phyloP scores from a whole-genome alignment of 108 stramenopile species.

The Aurantiochytrium sp. region DNA sequence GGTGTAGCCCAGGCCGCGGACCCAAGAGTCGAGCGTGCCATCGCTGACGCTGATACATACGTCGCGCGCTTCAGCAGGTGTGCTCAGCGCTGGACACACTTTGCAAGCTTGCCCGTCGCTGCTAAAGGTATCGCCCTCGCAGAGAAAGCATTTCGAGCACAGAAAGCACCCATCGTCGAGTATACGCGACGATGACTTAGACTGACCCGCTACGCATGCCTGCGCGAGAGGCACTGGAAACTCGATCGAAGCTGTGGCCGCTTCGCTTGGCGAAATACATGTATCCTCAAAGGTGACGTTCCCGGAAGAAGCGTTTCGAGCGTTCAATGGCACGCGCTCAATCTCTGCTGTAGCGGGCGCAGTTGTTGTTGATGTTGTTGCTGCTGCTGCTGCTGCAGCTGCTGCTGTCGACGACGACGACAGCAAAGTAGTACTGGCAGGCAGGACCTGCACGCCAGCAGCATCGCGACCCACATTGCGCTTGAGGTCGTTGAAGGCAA shows the following conservation, averaged over 20 bases:
- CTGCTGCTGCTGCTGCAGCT: no score
- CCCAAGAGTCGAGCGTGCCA: slow-evolving; percentile 21
- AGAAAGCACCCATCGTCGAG: slow-evolving; percentile 19
- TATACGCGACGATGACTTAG: slow-evolving; percentile 12
- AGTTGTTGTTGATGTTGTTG: no score
- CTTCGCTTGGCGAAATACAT: slow-evolving; percentile 36
- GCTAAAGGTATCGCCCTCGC: slow-evolving; percentile 34
- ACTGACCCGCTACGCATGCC: slow-evolving; percentile 28
- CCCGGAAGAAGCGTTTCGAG: neutral
- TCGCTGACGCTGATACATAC: slow-evolving; percentile 28
- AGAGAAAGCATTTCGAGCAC: slow-evolving; percentile 22
- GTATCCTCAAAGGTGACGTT: neutral
- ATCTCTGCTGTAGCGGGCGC: no score
- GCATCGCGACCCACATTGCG: slow-evolving; percentile 50
- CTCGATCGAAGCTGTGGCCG: slow-evolving; percentile 37
- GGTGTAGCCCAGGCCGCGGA: slow-evolving; percentile 35
- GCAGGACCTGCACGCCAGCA: slow-evolving; percentile 51
- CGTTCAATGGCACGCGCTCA: no score
- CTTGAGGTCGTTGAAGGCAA: slow-evolving; percentile 38
- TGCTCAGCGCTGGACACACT: neutral
- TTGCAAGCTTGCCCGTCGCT: neutral
- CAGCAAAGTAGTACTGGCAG: neutral
- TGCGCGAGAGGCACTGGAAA: slow-evolving; percentile 29
- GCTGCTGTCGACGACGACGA: no score
- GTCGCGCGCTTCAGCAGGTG: neutral